These are phyloP conservation scores for Yarrowia divulgata DNA, from an alignment of 805 yeast species.

Conservation along the genomic window DNA sequence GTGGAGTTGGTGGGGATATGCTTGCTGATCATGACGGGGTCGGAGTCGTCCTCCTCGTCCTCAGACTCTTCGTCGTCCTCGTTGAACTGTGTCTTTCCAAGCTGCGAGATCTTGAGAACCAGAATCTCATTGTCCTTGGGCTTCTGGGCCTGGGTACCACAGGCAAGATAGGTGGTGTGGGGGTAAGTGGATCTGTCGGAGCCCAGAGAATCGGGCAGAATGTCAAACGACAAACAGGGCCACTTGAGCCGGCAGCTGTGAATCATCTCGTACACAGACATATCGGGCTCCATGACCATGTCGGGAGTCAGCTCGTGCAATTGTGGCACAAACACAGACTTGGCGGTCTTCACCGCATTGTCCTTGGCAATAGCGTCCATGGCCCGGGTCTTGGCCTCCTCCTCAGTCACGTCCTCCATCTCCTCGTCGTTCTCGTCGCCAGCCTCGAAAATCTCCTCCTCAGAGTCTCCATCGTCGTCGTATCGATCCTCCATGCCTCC, in stretches of 20 bases:
- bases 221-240: constrained; percentile 94
- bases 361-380: constrained; percentile 45
- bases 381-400: constrained; percentile 48
- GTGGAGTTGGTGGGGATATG: constrained; percentile 78
- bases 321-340: constrained; percentile 79
- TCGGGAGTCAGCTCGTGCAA: constrained; percentile 91
- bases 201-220: constrained; percentile 86
- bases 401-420: constrained; percentile 62
- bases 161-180: constrained; percentile 80
- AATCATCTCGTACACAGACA: constrained; percentile 93
- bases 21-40: constrained; percentile 89
- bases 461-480: constrained; percentile 88
- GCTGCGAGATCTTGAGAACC: constrained; percentile 79
- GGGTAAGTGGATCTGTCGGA: constrained; percentile 89
- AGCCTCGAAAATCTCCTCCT: constrained; percentile 66
- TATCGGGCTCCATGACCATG: constrained; percentile 96
- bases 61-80: constrained; percentile 79
- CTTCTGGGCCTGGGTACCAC: constrained; percentile 92
- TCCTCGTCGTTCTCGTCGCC: constrained; percentile 88
- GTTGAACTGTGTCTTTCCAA: constrained; percentile 84
- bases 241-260: constrained; percentile 93
- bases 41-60: constrained; percentile 70
- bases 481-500: constrained; percentile 71
- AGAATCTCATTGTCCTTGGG: constrained; percentile 88
- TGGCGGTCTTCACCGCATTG: constrained; percentile 49